phyloP scores from a whole-genome alignment of 495 filamentous ascomycete species.

The Talaromyces thailandensis region DNA sequence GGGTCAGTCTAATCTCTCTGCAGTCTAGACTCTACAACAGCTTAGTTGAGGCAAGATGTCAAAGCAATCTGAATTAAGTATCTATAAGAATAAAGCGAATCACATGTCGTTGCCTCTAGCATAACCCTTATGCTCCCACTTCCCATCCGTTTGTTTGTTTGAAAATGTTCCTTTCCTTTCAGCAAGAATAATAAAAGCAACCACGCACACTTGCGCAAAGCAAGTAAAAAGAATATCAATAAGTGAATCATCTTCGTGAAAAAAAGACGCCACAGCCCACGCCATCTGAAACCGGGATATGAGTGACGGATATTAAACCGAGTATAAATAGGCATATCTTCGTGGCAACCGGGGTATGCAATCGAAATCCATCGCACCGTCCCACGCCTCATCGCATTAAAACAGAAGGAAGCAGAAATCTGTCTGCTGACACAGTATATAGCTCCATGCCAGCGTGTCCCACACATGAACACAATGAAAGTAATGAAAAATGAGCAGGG shows the following conservation, averaged over 20 bases:
- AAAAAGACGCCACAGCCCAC: slow-evolving; percentile 7
- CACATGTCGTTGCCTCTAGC: slow-evolving; percentile 5
- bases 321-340: slow-evolving; percentile 8
- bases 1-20: no score
- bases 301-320: slow-evolving; percentile 6
- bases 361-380: slow-evolving; percentile 2
- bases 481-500: background rate
- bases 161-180: background rate
- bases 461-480: slow-evolving; percentile 3
- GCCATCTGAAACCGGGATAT: slow-evolving; percentile 5
- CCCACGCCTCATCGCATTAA: background rate
- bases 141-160: background rate
- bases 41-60: no score
- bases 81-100: slow-evolving; percentile 8
- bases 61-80: slow-evolving; percentile 7
- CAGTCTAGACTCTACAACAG: no score
- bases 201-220: background rate
- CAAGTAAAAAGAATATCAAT: background rate
- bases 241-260: background rate
- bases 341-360: slow-evolving; percentile 3
- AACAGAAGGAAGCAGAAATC: slow-evolving; percentile 1
- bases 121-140: background rate
- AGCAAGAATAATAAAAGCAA: slow-evolving; percentile 3
- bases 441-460: background rate
- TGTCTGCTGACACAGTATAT: slow-evolving; percentile 1